These are phyloP conservation scores for Wickerhamomyces queroliae DNA, from an alignment of 805 yeast species.

Conservation along the genomic window DNA sequence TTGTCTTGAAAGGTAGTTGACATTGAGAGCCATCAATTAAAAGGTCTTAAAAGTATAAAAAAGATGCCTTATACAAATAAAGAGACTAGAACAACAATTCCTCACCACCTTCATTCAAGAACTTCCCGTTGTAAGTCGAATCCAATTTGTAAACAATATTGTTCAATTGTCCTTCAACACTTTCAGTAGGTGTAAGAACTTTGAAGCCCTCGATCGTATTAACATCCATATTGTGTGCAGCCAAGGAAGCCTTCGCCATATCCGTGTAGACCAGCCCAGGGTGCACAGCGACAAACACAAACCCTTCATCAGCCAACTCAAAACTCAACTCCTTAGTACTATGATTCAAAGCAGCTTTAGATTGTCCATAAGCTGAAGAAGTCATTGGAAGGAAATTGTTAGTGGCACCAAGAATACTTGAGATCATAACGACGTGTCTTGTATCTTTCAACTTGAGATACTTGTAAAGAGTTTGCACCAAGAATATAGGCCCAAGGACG, in stretches of 20 bases:
- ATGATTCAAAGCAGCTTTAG: constrained; percentile 32
- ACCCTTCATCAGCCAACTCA: constrained; percentile 20
- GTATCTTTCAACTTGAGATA: constrained; percentile 11
- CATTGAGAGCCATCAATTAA: too few species aligned
- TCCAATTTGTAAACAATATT: too few species aligned
- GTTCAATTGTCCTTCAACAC: too few species aligned
- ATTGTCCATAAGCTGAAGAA: constrained; percentile 25
- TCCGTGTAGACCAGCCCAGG: constrained; percentile 33
- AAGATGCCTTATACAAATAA: too few species aligned
- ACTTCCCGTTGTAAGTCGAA: too few species aligned
- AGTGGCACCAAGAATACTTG: constrained; percentile 22
- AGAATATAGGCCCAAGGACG: constrained; percentile 16
- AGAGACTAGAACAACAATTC: too few species aligned
- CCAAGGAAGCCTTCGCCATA: constrained; percentile 20
- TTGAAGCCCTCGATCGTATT: too few species aligned
- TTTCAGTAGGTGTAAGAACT: too few species aligned
- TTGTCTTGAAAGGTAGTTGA: too few species aligned
- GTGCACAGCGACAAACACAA: constrained; percentile 24
- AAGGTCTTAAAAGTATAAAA: too few species aligned
- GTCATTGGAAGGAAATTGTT: constrained; percentile 9
- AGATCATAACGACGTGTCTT: constrained; percentile 21
- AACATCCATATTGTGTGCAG: too few species aligned
- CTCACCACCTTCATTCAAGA: too few species aligned
- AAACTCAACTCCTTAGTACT: constrained; percentile 18
- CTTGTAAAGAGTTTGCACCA: constrained; percentile 13